Evolutionary conservation across 768 basidiomycete genomes (phyloP), one percentile per base, ranked within the genome.

Genomic region (Lactifluus volemus): DNA sequence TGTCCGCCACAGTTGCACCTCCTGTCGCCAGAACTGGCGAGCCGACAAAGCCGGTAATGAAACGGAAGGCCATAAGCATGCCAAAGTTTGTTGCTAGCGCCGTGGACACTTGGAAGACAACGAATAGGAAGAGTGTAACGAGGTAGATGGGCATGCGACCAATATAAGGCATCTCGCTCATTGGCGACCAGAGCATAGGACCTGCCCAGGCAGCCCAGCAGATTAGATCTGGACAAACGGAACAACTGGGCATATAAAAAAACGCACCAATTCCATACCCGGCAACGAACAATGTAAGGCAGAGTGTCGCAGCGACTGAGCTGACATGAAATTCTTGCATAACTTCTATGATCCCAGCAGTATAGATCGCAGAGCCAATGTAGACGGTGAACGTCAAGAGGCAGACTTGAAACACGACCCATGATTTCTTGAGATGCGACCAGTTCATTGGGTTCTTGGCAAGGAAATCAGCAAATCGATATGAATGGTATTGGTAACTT

Each of bases 131-230:
- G 25, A 74, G 68, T 15, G 72, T 70, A 21, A 63, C 32, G 49
- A 71, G 69, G 68, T 75, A 75, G n/a, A 73, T 66, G 12, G 70
- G 65, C 58, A 70, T 74, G 12, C 74, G 68, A 3, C 74, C 74
- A 45, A 75, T 51, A 6, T 65, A 58, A 6, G 74, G 72, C 34
- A 74, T 66, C 61, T 75, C 74, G 49, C 70, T 70, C 25, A 75
- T 55, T 6, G 74, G 73, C 21, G 71, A 66, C 55, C 69, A 65
- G 49, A 73, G 61, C 63, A 64, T 64, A 11, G 63, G 63, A 11
- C 63, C 63, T 64, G n/a, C n/a, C n/a, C n/a, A n/a, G n/a, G n/a
- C n/a, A 25, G 25, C 38, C 42, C n/a, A 32, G 10, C 63, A 57
- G 65, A n/a, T 67, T 67, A 14, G 61, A 48, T 9, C 65, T n/a